These are phyloP conservation scores for Blumeriella jaapii DNA, from an alignment of 2,329 filamentous ascomycete genomes.

Conservation along the genomic window DNA sequence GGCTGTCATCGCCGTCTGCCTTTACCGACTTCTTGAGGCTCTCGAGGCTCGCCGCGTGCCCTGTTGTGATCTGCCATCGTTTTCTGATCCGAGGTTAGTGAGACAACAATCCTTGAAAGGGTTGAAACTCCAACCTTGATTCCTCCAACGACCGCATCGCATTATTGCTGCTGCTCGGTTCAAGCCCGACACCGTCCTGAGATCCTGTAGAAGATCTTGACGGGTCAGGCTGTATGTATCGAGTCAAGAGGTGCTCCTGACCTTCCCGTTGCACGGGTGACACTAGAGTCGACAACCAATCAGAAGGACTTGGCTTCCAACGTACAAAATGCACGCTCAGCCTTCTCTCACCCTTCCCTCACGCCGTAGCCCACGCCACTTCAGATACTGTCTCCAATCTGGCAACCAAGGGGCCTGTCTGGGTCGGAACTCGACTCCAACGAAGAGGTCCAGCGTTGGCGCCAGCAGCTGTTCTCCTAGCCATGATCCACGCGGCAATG, in stretches of 20 bases:
- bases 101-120: constrained; percentile 1
- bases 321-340: too few relatives aligned
- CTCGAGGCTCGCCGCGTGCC: constrained; percentile 43
- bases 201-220: neutral
- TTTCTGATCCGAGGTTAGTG: constrained; percentile 35
- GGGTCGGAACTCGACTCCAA: too few relatives aligned
- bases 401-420: too few relatives aligned
- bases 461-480: neutral
- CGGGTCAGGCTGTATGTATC: too few relatives aligned
- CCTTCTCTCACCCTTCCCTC: too few relatives aligned
- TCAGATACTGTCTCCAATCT: too few relatives aligned
- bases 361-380: too few relatives aligned
- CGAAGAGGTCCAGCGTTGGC: neutral
- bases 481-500: neutral
- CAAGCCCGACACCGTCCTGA: too few relatives aligned
- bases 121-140: constrained; percentile 34
- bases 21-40: constrained; percentile 55
- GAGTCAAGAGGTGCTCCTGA: constrained; percentile 1
- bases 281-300: too few relatives aligned
- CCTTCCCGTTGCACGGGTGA: too few relatives aligned
- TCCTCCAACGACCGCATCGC: constrained; percentile 44
- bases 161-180: constrained; percentile 8
- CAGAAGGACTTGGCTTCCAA: too few relatives aligned
- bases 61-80: constrained; percentile 56
- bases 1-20: constrained; percentile 45